Base-by-base conservation (phyloP, 306 rosid genomes). In the Hippophae tibetana region DNA sequence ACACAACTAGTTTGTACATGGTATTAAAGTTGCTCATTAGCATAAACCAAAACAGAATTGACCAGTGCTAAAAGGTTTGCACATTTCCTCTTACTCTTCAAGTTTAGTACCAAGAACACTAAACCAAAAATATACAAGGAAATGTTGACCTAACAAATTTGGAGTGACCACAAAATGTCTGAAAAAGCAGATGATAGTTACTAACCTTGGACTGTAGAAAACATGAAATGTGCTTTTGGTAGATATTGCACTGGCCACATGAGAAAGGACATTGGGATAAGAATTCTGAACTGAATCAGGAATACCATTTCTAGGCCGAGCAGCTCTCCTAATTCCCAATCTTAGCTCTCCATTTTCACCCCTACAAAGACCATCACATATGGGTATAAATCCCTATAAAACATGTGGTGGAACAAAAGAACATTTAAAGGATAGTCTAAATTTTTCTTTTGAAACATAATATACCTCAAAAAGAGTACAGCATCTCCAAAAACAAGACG, bases 401-500 rank as follows among this genome's bases (percentile, higher is more conserved):
- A 38, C 7, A 49, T 49, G 55, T 49, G 6, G 7, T 47, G 23
- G 54, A 53, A 64, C 8, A 44, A 7, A 43, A 42, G 1, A 41
- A 40, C 0, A 23, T 4, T 9, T 47, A 11, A 61, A 47, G 58
- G 58, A 55, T 49, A 49, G 52, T 48, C 23, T 18, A 18, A 18
- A 18, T 18, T 18, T 18, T 18, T 18, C 23, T 18, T 18, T 18
- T 18, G 23, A 18, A 18, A 18, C 23, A 18, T 31, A 31, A 31
- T 31, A 41, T 70, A 87, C 97, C 97, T 83, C 58, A 90, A 67
- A 78, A 90, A 90, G 69, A 90, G 97, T 73, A 90, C 97, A 10
- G 96, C 97, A 78, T 90, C 97, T 10, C 97, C 97, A 14, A 96
- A 85, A 66, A 87, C 85, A 64, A 90, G 90, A 81, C 74, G 84